Evolutionary conservation across 768 basidiomycete species (phyloP).

Genomic region (Vararia minispora): DNA sequence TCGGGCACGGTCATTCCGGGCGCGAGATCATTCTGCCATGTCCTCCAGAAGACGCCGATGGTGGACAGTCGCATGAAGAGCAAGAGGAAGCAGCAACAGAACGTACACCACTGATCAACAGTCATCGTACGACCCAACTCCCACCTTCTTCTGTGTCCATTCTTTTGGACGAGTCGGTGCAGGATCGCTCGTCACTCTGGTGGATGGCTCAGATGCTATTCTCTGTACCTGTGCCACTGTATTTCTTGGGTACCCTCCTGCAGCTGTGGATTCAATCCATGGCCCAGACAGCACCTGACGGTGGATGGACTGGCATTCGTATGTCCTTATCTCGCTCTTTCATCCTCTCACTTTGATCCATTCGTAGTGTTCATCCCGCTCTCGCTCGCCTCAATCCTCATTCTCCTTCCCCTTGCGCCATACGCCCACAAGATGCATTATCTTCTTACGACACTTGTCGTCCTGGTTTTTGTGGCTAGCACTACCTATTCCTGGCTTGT

Average conservation of each 20-base stretch:
- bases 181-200: slow-evolving; percentile 26
- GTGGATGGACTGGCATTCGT: slow-evolving; percentile 40
- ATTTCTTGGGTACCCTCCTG: slow-evolving; percentile 39
- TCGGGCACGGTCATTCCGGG: slow-evolving; percentile 11
- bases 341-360: slow-evolving; percentile 2
- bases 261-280: slow-evolving; percentile 29
- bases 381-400: slow-evolving; percentile 35
- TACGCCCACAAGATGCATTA: slow-evolving; percentile 46
- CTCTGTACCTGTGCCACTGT: slow-evolving; percentile 40
- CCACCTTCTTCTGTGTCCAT: too few relatives aligned
- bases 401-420: slow-evolving; percentile 50
- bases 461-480: slow-evolving; percentile 27
- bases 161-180: slow-evolving; percentile 1
- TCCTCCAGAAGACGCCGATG: slow-evolving; percentile 2
- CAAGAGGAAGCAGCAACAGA: slow-evolving; percentile 8
- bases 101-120: slow-evolving; percentile 9
- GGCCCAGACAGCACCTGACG: slow-evolving; percentile 53
- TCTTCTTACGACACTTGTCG: slow-evolving; percentile 23
- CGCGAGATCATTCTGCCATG: slow-evolving; percentile 6
- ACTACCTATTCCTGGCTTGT: slow-evolving; percentile 32
- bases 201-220: slow-evolving; percentile 54
- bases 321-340: slow-evolving; percentile 13
- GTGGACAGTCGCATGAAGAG: slow-evolving; percentile 6
- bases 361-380: slow-evolving; percentile 37
- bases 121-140: background rate